phyloP scores from a whole-genome alignment of 306 rosid genomes.

The Sicyos edulis region DNA sequence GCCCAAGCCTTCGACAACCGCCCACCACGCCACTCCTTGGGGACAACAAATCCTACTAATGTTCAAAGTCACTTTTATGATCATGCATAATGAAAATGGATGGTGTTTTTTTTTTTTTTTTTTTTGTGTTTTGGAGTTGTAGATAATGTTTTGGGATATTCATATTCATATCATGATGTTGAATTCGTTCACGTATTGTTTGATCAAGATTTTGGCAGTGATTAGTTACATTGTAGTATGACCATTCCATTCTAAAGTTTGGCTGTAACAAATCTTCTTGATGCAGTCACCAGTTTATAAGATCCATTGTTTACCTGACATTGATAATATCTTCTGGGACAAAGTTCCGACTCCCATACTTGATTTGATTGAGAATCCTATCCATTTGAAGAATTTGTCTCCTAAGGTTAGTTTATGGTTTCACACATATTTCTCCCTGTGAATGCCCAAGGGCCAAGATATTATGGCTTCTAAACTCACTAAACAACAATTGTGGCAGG shows the following conservation, averaged over 20 bases:
- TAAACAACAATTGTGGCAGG: slow-evolving; percentile 42
- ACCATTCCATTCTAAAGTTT: neutral
- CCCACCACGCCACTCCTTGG: too few species aligned
- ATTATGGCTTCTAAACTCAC: slow-evolving; percentile 23
- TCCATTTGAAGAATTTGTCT: slow-evolving; percentile 80
- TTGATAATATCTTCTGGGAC: slow-evolving; percentile 59
- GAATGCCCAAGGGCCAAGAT: neutral
- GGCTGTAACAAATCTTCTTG: slow-evolving; percentile 18
- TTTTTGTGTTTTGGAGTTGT: neutral
- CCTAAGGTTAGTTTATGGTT: slow-evolving; percentile 41
- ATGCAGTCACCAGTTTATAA: slow-evolving; percentile 47
- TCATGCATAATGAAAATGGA: too few species aligned
- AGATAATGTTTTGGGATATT: neutral
- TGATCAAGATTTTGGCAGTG: neutral
- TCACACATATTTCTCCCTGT: slow-evolving; percentile 19
- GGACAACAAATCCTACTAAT: too few species aligned
- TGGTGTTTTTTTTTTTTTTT: too few species aligned
- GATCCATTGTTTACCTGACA: slow-evolving; percentile 44
- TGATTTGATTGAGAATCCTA: slow-evolving; percentile 72
- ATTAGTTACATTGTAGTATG: neutral
- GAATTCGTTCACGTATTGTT: neutral
- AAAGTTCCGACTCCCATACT: slow-evolving; percentile 68
- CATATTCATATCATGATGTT: neutral
- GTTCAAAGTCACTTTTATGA: too few species aligned
- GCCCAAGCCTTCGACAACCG: too few species aligned